These are phyloP conservation scores for Phytopythium oedochilum DNA, from an alignment of 352 stramenopile genomes.

Conservation along the genomic window DNA sequence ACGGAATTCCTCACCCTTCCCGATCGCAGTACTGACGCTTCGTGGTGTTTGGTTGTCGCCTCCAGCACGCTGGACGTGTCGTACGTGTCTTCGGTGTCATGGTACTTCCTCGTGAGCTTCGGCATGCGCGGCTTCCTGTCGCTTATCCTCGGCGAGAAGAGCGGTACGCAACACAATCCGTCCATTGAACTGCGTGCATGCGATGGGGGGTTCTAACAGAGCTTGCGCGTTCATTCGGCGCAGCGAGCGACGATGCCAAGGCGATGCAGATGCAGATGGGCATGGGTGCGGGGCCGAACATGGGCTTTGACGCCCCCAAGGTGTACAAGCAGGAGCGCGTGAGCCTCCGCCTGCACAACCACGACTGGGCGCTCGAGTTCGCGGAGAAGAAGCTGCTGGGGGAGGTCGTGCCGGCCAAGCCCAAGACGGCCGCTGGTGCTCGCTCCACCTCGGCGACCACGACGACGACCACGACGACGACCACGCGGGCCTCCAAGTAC, in stretches of 20 bases:
- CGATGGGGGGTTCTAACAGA: too few species aligned
- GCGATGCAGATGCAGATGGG: conserved; percentile 93
- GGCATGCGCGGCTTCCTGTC: conserved; percentile 96
- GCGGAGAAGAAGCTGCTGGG: conserved; percentile 82
- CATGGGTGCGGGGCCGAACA: conserved; percentile 80
- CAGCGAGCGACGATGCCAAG: conserved; percentile 83
- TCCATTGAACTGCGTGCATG: background rate
- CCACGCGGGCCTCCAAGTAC: conserved; percentile 61
- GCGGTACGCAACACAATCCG: conserved; percentile 26
- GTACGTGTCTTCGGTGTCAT: conserved; percentile 97
- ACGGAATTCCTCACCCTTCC: too few species aligned
- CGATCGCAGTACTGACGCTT: conserved; percentile 5
- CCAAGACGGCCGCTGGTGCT: conserved; percentile 19
- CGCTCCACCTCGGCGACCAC: conserved; percentile 16
- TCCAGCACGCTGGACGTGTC: conserved; percentile 93
- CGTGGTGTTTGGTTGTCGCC: background rate
- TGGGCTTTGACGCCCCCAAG: conserved; percentile 88
- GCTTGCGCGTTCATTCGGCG: background rate
- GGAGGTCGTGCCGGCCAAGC: conserved; percentile 49
- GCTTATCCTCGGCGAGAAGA: conserved; percentile 93
- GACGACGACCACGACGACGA: conserved; percentile 23
- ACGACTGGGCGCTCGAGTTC: conserved; percentile 78
- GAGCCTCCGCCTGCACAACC: conserved; percentile 74
- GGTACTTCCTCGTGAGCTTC: conserved; percentile 99
- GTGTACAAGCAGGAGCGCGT: conserved; percentile 89